Percentiles rank a stretch among this genome's conserved stretches.
Conservation (phyloP, 352 stramenopile genomes). For the Blastocystis sp. region DNA sequence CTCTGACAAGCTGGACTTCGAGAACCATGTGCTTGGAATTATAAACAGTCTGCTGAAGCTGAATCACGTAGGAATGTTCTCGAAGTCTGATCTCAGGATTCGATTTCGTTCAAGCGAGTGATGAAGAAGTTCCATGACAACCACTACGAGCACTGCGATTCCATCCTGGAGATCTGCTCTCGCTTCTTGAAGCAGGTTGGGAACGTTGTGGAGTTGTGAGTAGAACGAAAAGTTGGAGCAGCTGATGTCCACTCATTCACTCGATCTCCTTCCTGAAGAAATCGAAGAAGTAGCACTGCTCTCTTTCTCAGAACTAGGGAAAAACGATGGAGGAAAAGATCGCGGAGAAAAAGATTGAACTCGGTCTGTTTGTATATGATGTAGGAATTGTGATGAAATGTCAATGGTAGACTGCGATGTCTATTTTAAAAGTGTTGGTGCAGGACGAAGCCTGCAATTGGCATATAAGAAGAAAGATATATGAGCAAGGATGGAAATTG, state of each 20-base stretch:
- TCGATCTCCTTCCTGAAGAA: background rate
- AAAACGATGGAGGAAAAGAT: constrained; percentile 15
- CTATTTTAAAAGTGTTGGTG: background rate
- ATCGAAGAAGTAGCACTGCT: background rate
- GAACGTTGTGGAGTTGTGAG: background rate
- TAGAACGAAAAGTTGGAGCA: constrained; percentile 15
- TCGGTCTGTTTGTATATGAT: constrained; percentile 34
- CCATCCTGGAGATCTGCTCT: background rate
- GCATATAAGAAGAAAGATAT: constrained; percentile 33
- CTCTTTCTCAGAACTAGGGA: background rate
- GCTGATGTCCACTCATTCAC: background rate
- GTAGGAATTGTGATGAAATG: background rate
- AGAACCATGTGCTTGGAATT: constrained; percentile 22
- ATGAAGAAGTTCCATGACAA: constrained; percentile 59
- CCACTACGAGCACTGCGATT: background rate
- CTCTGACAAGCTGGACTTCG: constrained; percentile 28
- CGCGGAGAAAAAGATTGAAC: constrained; percentile 15
- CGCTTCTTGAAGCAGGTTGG: background rate
- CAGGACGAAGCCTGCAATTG: constrained; percentile 21
- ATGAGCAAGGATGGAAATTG: constrained; percentile 42
- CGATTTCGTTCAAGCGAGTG: constrained; percentile 37
- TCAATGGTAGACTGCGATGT: background rate
- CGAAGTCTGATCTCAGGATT: background rate
- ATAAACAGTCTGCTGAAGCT: background rate
- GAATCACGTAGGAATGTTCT: background rate